Percentiles rank a stretch among this genome's conserved stretches.
phyloP scores from a whole-genome alignment of 352 stramenopile genomes.

The Phytophthora boehmeriae region DNA sequence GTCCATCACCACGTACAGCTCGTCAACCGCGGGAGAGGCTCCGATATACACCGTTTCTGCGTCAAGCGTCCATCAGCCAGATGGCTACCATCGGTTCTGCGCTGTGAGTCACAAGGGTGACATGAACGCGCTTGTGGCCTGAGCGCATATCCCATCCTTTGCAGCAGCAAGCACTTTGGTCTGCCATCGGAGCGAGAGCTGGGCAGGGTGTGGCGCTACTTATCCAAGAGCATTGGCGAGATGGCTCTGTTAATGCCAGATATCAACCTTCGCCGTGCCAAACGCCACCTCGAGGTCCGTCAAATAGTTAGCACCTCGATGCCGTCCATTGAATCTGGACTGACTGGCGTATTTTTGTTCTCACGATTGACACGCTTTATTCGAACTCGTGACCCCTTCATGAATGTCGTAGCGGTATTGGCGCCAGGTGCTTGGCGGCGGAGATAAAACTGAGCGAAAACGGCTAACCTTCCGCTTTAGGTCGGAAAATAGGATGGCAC shows the following conservation, averaged over 20 bases:
- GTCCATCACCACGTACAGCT: background rate
- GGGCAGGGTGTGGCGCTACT: background rate
- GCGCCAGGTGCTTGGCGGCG: slow-evolving; percentile 40
- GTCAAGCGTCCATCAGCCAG: slow-evolving; percentile 16
- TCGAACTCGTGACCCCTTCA: slow-evolving; percentile 3
- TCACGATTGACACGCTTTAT: too few relatives aligned
- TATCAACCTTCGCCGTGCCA: slow-evolving; percentile 68
- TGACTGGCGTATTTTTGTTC: background rate
- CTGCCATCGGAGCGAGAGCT: slow-evolving; percentile 11
- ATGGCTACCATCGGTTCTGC: slow-evolving; percentile 11
- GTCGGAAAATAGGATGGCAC: slow-evolving; percentile 18
- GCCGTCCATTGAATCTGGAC: background rate
- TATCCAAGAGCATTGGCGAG: slow-evolving; percentile 8
- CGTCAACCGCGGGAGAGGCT: slow-evolving; percentile 14
- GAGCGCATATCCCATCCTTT: slow-evolving; percentile 8
- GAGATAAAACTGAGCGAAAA: slow-evolving; percentile 12
- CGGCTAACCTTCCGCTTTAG: slow-evolving; percentile 33
- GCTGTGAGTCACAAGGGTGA: slow-evolving; percentile 24
- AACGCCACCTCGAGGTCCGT: slow-evolving; percentile 61
- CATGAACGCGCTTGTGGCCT: slow-evolving; percentile 21
- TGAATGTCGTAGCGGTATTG: slow-evolving; percentile 41
- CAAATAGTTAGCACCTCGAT: background rate
- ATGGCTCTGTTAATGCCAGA: slow-evolving; percentile 74
- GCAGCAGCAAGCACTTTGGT: slow-evolving; percentile 20
- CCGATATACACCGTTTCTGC: background rate